These are phyloP conservation scores for Niveomyces coronatus DNA, from an alignment of 2,329 filamentous ascomycete genomes.

Conservation along the genomic window DNA sequence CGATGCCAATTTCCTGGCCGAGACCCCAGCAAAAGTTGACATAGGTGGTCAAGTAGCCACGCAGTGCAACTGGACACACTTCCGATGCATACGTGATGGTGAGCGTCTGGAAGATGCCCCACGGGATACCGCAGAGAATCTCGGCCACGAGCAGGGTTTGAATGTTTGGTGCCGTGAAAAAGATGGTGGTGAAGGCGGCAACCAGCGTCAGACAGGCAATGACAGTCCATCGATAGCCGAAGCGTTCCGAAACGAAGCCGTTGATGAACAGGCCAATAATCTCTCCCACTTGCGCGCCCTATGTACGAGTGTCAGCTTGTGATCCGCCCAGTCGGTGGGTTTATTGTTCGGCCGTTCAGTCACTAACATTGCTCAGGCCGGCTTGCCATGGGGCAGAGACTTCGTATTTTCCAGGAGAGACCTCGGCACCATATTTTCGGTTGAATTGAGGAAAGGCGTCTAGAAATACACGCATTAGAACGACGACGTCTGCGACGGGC, in stretches of 20 bases:
- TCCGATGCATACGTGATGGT: conserved; percentile 60
- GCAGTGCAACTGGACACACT: conserved; percentile 61
- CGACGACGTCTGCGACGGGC: conserved; percentile 12
- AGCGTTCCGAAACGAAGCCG: conserved; percentile 55
- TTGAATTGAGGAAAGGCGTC: conserved; percentile 48
- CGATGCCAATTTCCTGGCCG: conserved; percentile 64
- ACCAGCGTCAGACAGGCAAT: conserved; percentile 45
- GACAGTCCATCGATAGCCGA: conserved; percentile 57
- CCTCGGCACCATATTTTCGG: conserved; percentile 38
- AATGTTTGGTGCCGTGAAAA: conserved; percentile 54
- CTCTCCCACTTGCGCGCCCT: conserved; percentile 49
- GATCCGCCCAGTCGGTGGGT: not conserved
- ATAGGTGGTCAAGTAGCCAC: conserved; percentile 63
- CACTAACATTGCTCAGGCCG: conserved; percentile 43
- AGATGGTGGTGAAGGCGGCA: conserved; percentile 49
- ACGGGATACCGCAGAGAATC: conserved; percentile 52
- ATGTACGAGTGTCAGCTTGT: conserved; percentile 14
- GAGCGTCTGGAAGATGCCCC: conserved; percentile 49
- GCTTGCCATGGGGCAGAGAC: conserved; percentile 54
- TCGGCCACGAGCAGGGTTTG: conserved; percentile 49
- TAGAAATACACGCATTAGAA: conserved; percentile 12
- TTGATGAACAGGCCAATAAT: conserved; percentile 58
- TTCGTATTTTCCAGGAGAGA: conserved; percentile 32
- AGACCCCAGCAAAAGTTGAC: conserved; percentile 71
- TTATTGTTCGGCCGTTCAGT: not conserved